These are phyloP conservation scores for Takakia lepidozioides DNA, from an alignment of 225 moss, liverwort and hornwort genomes.

Conservation along the genomic window DNA sequence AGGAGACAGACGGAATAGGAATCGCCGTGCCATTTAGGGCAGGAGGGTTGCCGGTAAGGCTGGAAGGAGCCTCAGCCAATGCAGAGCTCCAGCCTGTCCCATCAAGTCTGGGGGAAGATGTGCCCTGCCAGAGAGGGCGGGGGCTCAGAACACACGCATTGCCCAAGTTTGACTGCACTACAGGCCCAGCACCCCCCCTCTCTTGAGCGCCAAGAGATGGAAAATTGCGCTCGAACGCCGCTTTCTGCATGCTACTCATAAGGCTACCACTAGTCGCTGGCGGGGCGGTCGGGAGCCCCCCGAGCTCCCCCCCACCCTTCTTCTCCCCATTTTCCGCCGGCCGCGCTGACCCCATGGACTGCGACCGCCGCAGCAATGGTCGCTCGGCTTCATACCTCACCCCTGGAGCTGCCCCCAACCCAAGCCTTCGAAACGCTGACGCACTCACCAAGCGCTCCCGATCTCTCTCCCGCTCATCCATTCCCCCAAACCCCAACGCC, in stretches of 20 bases:
- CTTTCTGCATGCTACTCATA: conserved; percentile 96
- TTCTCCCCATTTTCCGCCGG: conserved; percentile 92
- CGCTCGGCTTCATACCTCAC: conserved; percentile 67
- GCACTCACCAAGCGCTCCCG: conserved; percentile 46
- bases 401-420: conserved; percentile 34
- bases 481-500: conserved; percentile 78
- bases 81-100: conserved; percentile 88
- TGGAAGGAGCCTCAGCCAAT: conserved; percentile 76
- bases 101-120: conserved; percentile 74
- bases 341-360: conserved; percentile 82
- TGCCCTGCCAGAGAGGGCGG: conserved; percentile 91
- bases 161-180: conserved; percentile 68
- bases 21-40: conserved; percentile 37
- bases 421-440: conserved; percentile 68
- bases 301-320: conserved; percentile 48
- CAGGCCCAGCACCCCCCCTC: conserved; percentile 50
- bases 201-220: conserved; percentile 98
- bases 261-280: conserved; percentile 77
- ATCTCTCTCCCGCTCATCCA: conserved; percentile 82
- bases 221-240: conserved; percentile 92
- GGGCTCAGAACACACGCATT: conserved; percentile 72
- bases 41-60: conserved; percentile 22
- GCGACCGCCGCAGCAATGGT: conserved; percentile 64
- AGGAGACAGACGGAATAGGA: conserved; percentile 25
- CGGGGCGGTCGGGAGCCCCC: conserved; percentile 73